These are phyloP conservation scores for Lumnitzera littorea DNA, from an alignment of 345 rosid genomes.

Conservation along the genomic window DNA sequence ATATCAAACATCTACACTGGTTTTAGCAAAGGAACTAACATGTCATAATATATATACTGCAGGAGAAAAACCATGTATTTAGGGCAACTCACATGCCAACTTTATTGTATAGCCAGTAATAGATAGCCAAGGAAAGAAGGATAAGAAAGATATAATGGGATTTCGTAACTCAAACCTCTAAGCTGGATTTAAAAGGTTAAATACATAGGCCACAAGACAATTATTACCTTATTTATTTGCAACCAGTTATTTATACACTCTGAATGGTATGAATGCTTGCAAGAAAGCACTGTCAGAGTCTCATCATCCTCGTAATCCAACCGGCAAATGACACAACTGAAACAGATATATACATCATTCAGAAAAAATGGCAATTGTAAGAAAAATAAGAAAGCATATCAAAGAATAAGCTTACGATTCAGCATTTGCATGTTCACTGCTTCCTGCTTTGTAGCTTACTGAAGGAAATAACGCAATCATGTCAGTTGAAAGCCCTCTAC, in stretches of 20 bases:
- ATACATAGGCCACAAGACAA: too few species aligned
- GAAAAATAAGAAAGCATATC: background rate
- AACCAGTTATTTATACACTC: conserved; percentile 96
- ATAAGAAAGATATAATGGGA: too few species aligned
- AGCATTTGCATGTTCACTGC: conserved; percentile 67
- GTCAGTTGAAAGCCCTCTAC: conserved; percentile 84
- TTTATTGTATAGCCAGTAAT: too few species aligned
- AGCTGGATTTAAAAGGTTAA: too few species aligned
- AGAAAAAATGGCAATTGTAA: too few species aligned
- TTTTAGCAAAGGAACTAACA: too few species aligned
- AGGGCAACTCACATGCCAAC: too few species aligned
- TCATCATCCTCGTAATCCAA: conserved; percentile 85
- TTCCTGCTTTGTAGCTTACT: conserved; percentile 55
- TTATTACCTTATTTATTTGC: conserved; percentile 77
- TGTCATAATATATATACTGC: too few species aligned
- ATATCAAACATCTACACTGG: too few species aligned
- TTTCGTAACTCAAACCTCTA: too few species aligned
- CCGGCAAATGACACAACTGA: conserved; percentile 90
- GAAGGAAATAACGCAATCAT: conserved; percentile 76
- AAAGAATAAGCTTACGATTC: conserved; percentile 60
- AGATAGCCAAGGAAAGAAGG: too few species aligned
- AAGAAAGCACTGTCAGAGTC: conserved; percentile 68
- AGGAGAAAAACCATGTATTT: too few species aligned
- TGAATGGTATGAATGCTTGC: conserved; percentile 91
- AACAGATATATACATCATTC: background rate